Evolutionary conservation across 2,329 filamentous ascomycete species (phyloP).

Genomic region (Xylariaceae sp.): DNA sequence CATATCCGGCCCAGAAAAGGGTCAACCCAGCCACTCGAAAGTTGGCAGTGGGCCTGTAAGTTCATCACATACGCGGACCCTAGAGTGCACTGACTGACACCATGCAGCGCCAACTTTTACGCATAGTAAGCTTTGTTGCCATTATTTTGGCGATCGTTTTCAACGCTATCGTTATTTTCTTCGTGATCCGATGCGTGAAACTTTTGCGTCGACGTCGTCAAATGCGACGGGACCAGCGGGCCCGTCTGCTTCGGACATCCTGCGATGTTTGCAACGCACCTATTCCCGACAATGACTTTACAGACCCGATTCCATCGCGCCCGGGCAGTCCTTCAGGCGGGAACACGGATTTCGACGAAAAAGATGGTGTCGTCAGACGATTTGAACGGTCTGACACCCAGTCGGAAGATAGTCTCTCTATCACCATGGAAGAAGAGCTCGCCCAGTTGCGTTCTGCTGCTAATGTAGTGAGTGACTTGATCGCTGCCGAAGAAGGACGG

Average conservation of each 20-base stretch:
- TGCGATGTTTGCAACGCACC: slow-evolving; percentile 23
- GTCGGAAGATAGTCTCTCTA: slow-evolving; percentile 30
- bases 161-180: slow-evolving; percentile 6
- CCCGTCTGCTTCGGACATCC: slow-evolving; percentile 8
- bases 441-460: slow-evolving; percentile 44
- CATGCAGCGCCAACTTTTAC: slow-evolving; percentile 5
- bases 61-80: slow-evolving; percentile 1
- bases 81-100: slow-evolving; percentile 10
- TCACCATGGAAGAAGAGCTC: slow-evolving; percentile 46
- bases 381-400: slow-evolving; percentile 25
- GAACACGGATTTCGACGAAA: slow-evolving; percentile 33
- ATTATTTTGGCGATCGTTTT: slow-evolving; percentile 8
- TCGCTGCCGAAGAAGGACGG: slow-evolving; percentile 40
- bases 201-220: slow-evolving; percentile 15
- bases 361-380: slow-evolving; percentile 32
- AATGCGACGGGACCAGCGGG: slow-evolving; percentile 13
- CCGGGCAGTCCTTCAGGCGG: slow-evolving; percentile 20
- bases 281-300: slow-evolving; percentile 24
- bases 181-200: slow-evolving; percentile 15
- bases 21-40: neutral
- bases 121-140: slow-evolving; percentile 3
- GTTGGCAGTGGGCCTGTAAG: slow-evolving; percentile 13
- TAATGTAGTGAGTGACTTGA: slow-evolving; percentile 41
- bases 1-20: neutral
- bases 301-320: slow-evolving; percentile 31